phyloP scores from a whole-genome alignment of 1,139 yeast species.

The Spencermartinsiella ligniputridi region DNA sequence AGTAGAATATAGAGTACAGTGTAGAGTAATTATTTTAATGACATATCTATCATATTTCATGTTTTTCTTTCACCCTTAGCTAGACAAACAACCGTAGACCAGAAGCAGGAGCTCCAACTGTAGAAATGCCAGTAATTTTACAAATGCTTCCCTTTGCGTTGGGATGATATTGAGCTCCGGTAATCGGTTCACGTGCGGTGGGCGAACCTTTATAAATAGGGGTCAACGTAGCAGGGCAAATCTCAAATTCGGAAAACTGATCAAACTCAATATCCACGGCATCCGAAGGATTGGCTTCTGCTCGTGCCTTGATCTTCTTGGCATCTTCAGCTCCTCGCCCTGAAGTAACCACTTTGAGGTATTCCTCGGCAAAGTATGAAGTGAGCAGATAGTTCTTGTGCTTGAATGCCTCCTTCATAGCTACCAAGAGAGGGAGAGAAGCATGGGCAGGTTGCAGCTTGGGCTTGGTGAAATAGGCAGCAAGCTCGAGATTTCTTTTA shows the following conservation, averaged over 20 bases:
- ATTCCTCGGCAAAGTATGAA: constrained; percentile 82
- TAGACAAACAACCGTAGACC: constrained; percentile 53
- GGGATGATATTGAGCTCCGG: constrained; percentile 82
- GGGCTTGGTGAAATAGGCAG: constrained; percentile 90
- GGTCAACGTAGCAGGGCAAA: constrained; percentile 81
- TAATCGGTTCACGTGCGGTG: constrained; percentile 71
- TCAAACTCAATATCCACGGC: constrained; percentile 89
- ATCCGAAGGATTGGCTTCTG: constrained; percentile 79
- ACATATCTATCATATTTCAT: no score
- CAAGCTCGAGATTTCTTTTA: constrained; percentile 86
- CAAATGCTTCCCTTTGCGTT: constrained; percentile 77
- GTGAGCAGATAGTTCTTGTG: constrained; percentile 86
- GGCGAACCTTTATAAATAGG: constrained; percentile 83
- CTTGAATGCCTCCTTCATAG: constrained; percentile 88
- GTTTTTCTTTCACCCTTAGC: no score
- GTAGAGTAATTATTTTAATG: no score
- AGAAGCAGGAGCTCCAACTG: constrained; percentile 92
- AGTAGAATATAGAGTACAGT: background rate
- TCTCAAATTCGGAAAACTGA: constrained; percentile 83
- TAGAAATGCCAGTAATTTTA: constrained; percentile 67
- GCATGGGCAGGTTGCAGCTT: constrained; percentile 79
- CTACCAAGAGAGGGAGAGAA: constrained; percentile 86
- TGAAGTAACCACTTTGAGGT: constrained; percentile 57
- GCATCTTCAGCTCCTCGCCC: constrained; percentile 86
- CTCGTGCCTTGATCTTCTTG: constrained; percentile 67